A percentile compares a stretch with the other conserved stretches of the same genome.
These are phyloP conservation scores for Cercospora beticola DNA, from an alignment of 2,329 filamentous ascomycete species.

Conservation along the genomic window DNA sequence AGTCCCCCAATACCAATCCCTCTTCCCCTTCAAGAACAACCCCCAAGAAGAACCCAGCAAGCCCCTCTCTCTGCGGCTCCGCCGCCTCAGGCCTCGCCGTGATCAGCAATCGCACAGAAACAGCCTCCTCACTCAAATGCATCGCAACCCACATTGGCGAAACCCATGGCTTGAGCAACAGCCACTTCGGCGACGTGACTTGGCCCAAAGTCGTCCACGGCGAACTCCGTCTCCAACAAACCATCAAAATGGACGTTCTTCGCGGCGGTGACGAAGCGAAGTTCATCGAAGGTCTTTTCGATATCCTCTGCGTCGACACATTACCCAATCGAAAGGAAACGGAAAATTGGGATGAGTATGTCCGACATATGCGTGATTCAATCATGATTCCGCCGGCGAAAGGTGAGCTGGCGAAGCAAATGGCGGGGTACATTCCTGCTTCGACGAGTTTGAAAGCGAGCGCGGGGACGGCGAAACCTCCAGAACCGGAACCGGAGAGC, in stretches of 20 bases:
- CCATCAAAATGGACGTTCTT: conserved; percentile 48
- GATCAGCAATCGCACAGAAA: conserved; percentile 61
- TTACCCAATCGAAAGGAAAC: conserved; percentile 53
- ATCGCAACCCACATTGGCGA: conserved; percentile 51
- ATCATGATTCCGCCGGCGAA: conserved; percentile 62
- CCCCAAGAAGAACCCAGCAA: neutral
- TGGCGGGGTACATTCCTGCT: conserved; percentile 37
- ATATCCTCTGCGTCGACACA: conserved; percentile 55
- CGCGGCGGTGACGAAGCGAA: conserved; percentile 44
- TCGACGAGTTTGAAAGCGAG: conserved; percentile 6
- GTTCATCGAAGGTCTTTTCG: conserved; percentile 54
- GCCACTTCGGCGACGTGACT: conserved; percentile 56
- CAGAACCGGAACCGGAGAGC: conserved; percentile 24
- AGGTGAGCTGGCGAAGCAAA: conserved; percentile 43
- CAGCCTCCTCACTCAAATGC: conserved; percentile 52
- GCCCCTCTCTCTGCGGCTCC: conserved; percentile 15
- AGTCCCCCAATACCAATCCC: neutral
- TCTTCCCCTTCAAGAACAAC: neutral
- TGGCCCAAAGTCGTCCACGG: conserved; percentile 64
- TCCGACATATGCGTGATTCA: conserved; percentile 57
- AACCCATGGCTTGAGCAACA: conserved; percentile 62
- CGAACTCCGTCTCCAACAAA: conserved; percentile 53
- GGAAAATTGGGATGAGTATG: conserved; percentile 56
- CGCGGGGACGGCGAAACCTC: conserved; percentile 18
- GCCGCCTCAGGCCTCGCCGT: conserved; percentile 50